Conservation (phyloP, 140 eudicot species). For the Ambrosia hybrid region DNA sequence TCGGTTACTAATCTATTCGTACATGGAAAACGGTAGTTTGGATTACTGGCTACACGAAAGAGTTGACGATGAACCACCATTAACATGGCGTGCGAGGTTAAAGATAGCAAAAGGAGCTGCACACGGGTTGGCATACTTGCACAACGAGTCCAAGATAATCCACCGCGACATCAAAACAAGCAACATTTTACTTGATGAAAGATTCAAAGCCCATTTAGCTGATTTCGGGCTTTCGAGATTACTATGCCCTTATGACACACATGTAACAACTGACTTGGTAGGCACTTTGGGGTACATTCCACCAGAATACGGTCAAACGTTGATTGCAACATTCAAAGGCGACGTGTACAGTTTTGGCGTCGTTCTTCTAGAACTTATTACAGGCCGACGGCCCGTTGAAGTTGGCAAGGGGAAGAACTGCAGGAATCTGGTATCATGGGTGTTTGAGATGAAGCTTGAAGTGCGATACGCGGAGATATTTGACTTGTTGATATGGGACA, state of each 20-base stretch:
- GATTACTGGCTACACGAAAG: conserved; percentile 96
- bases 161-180: conserved; percentile 95
- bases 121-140: conserved; percentile 77
- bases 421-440: conserved; percentile 90
- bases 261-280: conserved; percentile 93
- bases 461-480: conserved; percentile 63
- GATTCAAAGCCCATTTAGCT: conserved; percentile 89
- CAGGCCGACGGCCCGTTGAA: conserved; percentile 87
- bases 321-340: conserved; percentile 87
- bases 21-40: conserved; percentile 88
- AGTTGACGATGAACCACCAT: conserved; percentile 51
- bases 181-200: conserved; percentile 78
- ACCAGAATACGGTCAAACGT: conserved; percentile 89
- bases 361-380: conserved; percentile 84
- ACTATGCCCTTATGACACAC: conserved; percentile 84
- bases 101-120: conserved; percentile 94
- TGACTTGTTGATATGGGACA: conserved; percentile 60
- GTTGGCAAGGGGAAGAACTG: conserved; percentile 92
- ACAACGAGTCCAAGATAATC: conserved; percentile 69
- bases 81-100: conserved; percentile 61
- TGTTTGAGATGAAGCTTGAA: conserved; percentile 76
- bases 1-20: conserved; percentile 71
- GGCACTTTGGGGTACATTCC: conserved; percentile 97
- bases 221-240: conserved; percentile 91
- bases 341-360: conserved; percentile 97